A percentile compares a stretch with the other conserved stretches of the same genome.
phyloP scores from a whole-genome alignment of 2,329 filamentous ascomycete species.

The Microcyclosporella mali region DNA sequence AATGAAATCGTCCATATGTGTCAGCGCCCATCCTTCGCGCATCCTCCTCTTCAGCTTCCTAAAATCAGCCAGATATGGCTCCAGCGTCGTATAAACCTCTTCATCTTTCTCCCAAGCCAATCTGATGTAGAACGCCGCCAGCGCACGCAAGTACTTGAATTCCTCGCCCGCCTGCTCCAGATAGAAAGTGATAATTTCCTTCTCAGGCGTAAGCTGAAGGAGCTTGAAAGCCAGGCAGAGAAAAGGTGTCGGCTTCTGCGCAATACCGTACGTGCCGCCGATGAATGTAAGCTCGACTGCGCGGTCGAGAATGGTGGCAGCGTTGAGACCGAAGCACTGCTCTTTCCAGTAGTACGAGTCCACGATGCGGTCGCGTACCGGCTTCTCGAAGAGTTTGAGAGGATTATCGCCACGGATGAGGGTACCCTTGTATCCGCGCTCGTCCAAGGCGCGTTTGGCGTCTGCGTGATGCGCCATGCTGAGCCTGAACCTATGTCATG shows the following conservation, averaged over 20 bases:
- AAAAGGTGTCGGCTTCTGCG: constrained; percentile 85
- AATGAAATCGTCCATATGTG: constrained; percentile 84
- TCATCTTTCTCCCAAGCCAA: constrained; percentile 77
- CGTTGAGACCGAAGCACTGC: constrained; percentile 93
- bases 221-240: constrained; percentile 93
- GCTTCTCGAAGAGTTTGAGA: constrained; percentile 91
- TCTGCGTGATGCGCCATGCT: constrained; percentile 64
- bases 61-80: constrained; percentile 74
- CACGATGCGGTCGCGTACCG: constrained; percentile 89
- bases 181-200: constrained; percentile 74
- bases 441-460: constrained; percentile 71
- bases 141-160: constrained; percentile 74
- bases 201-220: constrained; percentile 75
- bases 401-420: constrained; percentile 88
- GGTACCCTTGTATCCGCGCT: constrained; percentile 70
- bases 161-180: constrained; percentile 65
- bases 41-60: constrained; percentile 76
- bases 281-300: constrained; percentile 78
- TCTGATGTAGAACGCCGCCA: constrained; percentile 90
- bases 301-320: constrained; percentile 73
- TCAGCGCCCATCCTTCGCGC: constrained; percentile 67
- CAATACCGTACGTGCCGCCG: constrained; percentile 77
- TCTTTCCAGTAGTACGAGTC: constrained; percentile 98
- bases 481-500: too few relatives aligned
- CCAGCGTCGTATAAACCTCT: constrained; percentile 72